These are phyloP conservation scores for Phanerochaete carnosa DNA, from an alignment of 768 basidiomycete species.

Conservation along the genomic window DNA sequence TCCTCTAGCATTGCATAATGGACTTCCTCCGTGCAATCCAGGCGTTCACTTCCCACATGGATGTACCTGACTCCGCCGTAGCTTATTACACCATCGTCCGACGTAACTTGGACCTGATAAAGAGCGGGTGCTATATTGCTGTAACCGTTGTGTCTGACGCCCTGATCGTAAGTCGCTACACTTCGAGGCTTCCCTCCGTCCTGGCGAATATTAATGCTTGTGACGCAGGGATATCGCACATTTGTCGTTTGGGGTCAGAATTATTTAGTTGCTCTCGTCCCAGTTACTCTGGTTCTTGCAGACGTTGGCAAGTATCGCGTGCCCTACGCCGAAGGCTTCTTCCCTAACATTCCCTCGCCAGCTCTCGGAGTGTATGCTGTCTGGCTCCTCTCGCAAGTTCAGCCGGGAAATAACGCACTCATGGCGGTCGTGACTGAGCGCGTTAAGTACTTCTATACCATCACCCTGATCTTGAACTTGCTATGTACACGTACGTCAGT, in stretches of 20 bases:
- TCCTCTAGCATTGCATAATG: slow-evolving; percentile 21
- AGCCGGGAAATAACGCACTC: slow-evolving; percentile 21
- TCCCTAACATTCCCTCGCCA: background rate
- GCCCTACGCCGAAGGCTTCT: background rate
- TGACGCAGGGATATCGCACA: slow-evolving; percentile 23
- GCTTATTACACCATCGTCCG: slow-evolving; percentile 20
- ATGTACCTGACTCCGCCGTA: slow-evolving; percentile 12
- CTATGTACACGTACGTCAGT: slow-evolving; percentile 25
- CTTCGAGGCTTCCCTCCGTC: background rate
- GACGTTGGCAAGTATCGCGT: slow-evolving; percentile 22
- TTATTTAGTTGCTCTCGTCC: slow-evolving; percentile 13
- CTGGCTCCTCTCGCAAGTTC: slow-evolving; percentile 13
- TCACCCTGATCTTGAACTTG: slow-evolving; percentile 24
- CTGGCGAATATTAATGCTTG: background rate
- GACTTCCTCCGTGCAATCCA: slow-evolving; percentile 23
- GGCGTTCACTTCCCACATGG: slow-evolving; percentile 21
- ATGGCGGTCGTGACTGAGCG: slow-evolving; percentile 18
- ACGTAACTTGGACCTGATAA: slow-evolving; percentile 24
- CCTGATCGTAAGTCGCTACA: slow-evolving; percentile 24
- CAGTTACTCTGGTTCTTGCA: slow-evolving; percentile 24
- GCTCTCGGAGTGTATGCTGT: slow-evolving; percentile 8
- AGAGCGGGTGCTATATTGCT: slow-evolving; percentile 23
- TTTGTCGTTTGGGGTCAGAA: slow-evolving; percentile 26
- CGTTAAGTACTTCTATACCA: slow-evolving; percentile 23
- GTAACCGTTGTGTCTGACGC: slow-evolving; percentile 25